Base-by-base conservation (phyloP, 176 grass and related monocot genomes). In the Calamus simplicifolius region DNA sequence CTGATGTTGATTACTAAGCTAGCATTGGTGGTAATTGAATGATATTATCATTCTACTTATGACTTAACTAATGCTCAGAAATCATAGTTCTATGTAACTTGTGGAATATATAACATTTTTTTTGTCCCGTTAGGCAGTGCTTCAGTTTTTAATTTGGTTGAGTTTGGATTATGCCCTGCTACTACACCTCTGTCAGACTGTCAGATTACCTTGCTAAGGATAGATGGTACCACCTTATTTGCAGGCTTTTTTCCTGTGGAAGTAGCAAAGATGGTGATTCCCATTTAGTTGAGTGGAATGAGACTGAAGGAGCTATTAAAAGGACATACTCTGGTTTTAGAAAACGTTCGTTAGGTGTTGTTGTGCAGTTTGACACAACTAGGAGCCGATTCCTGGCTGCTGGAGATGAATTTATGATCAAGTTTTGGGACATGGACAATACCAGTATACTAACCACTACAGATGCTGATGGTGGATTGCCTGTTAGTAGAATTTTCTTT, bases 341-440 rank as follows among this genome's bases (percentile, higher is more conserved):
- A 69, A 98, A 98, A 63, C 79, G 88, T 4, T 92, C 94, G 28
- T 62, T 79, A 12, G 94, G 84, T 70, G 88, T 93, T 14, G 88
- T 93, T 14, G 88, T 98, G 26, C 94, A 98, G 62, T 98, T 93
- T 76, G 94, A 98, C 69, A 98, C 94, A 53, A 89, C 94, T 6
- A 75, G 85, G 55, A 98, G 89, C 43, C 88, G 69, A 28, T 98
- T 98, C 65, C 79, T 98, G 64, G 94, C 94, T 58, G 94, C 94
- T 76, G 94, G 94, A 70, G 94, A 98, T 78, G 94, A 98, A 71
- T 93, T 83, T 56, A 65, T 89, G 64, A 73, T 98, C 72, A 98
- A 98, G 83, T 98, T 93, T 52, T 98, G 94, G 94, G 94, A 98
- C 89, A 93, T 98, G 84, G 94, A 98, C 73, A 89, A 55, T 68